These are phyloP conservation scores for Calonectria crousiana DNA, from an alignment of 2,329 filamentous ascomycete genomes.

Conservation along the genomic window DNA sequence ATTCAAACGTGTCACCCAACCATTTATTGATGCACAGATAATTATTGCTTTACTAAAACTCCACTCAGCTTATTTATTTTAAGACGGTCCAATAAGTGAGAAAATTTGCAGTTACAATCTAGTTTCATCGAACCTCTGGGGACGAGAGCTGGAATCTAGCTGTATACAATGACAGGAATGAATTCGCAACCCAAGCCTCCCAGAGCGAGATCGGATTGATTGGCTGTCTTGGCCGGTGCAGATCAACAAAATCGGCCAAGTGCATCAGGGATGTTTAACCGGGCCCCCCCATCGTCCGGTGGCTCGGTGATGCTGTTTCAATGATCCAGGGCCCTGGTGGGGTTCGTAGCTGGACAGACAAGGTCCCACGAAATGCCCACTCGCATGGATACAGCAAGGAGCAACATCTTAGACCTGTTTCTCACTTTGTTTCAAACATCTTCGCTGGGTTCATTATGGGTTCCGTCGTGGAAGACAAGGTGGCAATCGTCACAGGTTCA, in stretches of 20 bases:
- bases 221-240: neutral
- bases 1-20: no score
- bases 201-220: neutral
- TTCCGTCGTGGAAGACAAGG: slow-evolving; percentile 1
- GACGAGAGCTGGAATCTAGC: neutral
- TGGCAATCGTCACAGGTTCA: slow-evolving; percentile 23
- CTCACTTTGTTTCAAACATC: neutral
- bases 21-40: no score
- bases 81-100: no score
- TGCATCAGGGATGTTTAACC: neutral
- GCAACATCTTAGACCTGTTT: neutral
- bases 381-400: neutral
- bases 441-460: neutral
- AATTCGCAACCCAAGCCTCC: neutral
- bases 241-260: neutral
- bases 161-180: neutral
- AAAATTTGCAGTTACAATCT: no score
- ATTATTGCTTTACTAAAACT: no score
- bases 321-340: neutral
- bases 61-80: no score
- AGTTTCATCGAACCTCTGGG: neutral
- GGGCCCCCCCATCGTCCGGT: neutral
- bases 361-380: neutral
- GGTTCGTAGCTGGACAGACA: neutral
- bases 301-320: neutral